Conservation (phyloP, 2,329 filamentous ascomycete genomes). For the Verticillium zaregamsianum region DNA sequence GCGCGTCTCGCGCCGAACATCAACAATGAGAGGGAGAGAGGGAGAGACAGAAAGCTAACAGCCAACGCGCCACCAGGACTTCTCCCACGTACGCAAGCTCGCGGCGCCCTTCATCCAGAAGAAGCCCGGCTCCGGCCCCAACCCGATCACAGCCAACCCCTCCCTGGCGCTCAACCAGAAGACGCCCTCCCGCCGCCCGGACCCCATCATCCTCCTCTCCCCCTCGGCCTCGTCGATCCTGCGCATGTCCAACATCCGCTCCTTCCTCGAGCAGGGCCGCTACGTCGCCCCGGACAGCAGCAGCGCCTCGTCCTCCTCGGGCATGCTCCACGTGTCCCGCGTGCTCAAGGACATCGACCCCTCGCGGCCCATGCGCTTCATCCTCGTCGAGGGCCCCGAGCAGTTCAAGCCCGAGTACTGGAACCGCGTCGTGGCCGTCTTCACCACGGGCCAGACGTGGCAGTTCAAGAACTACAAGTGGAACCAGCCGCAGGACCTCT, state of each 20-base stretch:
- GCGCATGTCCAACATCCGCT: conserved; percentile 92
- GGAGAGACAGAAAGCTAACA: background rate
- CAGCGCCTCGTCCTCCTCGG: conserved; percentile 61
- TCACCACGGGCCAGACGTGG: conserved; percentile 96
- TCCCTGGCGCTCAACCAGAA: conserved; percentile 52
- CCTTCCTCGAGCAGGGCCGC: conserved; percentile 81
- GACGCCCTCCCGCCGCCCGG: conserved; percentile 44
- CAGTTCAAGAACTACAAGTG: conserved; percentile 99
- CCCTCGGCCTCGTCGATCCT: conserved; percentile 93
- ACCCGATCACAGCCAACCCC: conserved; percentile 31
- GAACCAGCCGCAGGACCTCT: conserved; percentile 82
- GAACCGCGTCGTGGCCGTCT: conserved; percentile 90
- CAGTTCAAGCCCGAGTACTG: conserved; percentile 99
- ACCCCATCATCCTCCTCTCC: conserved; percentile 95
- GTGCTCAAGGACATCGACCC: conserved; percentile 67
- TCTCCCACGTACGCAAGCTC: conserved; percentile 86
- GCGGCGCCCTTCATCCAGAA: conserved; percentile 71
- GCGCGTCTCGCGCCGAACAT: background rate
- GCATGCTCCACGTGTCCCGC: conserved; percentile 83
- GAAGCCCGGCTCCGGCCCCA: conserved; percentile 40
- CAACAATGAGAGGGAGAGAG: background rate
- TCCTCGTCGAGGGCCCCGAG: conserved; percentile 87
- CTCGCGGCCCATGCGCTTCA: conserved; percentile 77
- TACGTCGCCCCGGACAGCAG: conserved; percentile 74
- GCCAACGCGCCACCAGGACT: conserved; percentile 59